A percentile compares a stretch with the other conserved stretches of the same genome.
Conservation (phyloP, 2,329 filamentous ascomycete genomes). For the Talaromyces amestolkiae region DNA sequence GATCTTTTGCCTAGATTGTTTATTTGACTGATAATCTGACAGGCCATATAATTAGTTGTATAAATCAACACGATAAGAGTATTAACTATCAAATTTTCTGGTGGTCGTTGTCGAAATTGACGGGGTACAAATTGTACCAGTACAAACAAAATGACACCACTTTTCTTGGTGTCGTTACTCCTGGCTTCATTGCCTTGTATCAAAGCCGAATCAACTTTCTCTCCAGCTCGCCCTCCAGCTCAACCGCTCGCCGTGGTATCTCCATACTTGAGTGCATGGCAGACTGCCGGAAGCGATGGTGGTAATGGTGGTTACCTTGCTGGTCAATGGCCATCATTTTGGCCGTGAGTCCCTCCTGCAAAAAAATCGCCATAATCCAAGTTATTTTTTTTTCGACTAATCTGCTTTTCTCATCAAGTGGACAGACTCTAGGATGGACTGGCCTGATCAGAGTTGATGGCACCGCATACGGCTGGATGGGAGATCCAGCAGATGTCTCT, state of each 20-base stretch:
- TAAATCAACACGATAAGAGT: neutral
- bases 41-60: neutral
- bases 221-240: constrained; percentile 63
- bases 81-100: neutral
- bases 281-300: constrained; percentile 59
- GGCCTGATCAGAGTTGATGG: constrained; percentile 69
- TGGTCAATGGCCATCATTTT: constrained; percentile 68
- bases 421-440: constrained; percentile 61
- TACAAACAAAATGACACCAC: constrained; percentile 29
- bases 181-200: constrained; percentile 26
- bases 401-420: constrained; percentile 37
- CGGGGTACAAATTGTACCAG: constrained; percentile 9
- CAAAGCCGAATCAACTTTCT: constrained; percentile 54
- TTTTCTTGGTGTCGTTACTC: constrained; percentile 27
- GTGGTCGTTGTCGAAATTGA: neutral
- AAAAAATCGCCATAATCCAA: neutral
- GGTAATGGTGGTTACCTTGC: constrained; percentile 66
- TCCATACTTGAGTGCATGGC: constrained; percentile 72
- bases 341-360: constrained; percentile 53
- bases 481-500: constrained; percentile 47
- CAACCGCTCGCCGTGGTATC: constrained; percentile 71
- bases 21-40: constrained; percentile 1
- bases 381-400: neutral
- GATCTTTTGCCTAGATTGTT: neutral
- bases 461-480: constrained; percentile 65